These are phyloP conservation scores for Jackrogersella minutella DNA, from an alignment of 495 filamentous ascomycete species.

Conservation along the genomic window DNA sequence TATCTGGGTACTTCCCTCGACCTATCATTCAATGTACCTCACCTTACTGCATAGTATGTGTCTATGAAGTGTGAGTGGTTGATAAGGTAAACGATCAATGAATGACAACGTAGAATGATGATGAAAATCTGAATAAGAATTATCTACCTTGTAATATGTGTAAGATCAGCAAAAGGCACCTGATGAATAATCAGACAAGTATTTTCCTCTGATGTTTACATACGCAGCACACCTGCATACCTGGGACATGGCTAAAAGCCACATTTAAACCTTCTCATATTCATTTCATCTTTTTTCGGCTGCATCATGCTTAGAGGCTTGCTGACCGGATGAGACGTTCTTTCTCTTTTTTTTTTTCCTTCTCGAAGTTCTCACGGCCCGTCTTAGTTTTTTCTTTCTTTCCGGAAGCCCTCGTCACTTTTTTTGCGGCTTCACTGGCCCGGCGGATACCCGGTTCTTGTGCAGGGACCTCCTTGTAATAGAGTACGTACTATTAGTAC, in stretches of 20 bases:
- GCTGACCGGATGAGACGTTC: constrained; percentile 31
- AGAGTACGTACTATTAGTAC: too few species aligned
- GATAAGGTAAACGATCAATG: constrained; percentile 31
- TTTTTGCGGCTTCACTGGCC: constrained; percentile 35
- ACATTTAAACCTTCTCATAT: too few species aligned
- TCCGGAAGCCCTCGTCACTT: constrained; percentile 22
- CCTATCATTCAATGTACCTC: constrained; percentile 4
- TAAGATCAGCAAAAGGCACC: constrained; percentile 29
- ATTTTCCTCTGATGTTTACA: too few species aligned
- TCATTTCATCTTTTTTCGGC: background rate
- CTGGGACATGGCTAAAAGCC: constrained; percentile 3
- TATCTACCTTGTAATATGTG: constrained; percentile 24
- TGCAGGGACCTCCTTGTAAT: constrained; percentile 33
- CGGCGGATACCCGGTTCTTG: constrained; percentile 35
- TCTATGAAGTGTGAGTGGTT: constrained; percentile 6
- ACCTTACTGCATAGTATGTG: constrained; percentile 15
- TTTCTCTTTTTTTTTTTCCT: too few species aligned
- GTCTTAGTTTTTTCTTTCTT: constrained; percentile 23
- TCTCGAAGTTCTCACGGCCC: constrained; percentile 41
- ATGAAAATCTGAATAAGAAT: constrained; percentile 40
- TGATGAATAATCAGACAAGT: constrained; percentile 22
- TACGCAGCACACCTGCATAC: too few species aligned
- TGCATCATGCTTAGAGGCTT: constrained; percentile 9
- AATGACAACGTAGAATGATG: constrained; percentile 37
- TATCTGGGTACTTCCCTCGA: constrained; percentile 23